Conservation (phyloP, 2,329 filamentous ascomycete species). For the Alternaria triticimaculans region DNA sequence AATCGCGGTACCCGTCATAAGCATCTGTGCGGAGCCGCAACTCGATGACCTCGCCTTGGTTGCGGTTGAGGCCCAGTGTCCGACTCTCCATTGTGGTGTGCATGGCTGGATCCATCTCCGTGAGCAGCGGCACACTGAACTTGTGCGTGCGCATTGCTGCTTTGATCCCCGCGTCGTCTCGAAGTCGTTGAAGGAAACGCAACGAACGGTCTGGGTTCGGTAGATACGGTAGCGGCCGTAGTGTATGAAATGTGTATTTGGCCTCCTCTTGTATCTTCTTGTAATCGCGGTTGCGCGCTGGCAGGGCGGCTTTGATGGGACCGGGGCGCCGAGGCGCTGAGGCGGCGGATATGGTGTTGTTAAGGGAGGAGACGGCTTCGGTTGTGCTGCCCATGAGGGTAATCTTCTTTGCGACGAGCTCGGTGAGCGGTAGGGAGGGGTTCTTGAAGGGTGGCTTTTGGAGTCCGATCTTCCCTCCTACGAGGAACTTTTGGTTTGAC, state of each 20-base stretch:
- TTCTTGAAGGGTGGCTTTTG: slow-evolving; percentile 70
- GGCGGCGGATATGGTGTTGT: slow-evolving; percentile 49
- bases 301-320: slow-evolving; percentile 51
- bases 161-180: slow-evolving; percentile 84
- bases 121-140: slow-evolving; percentile 84
- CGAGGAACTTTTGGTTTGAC: slow-evolving; percentile 70
- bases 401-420: slow-evolving; percentile 65
- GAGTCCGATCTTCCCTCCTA: slow-evolving; percentile 69
- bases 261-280: slow-evolving; percentile 63
- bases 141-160: slow-evolving; percentile 82
- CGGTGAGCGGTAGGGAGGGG: slow-evolving; percentile 57
- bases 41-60: slow-evolving; percentile 88
- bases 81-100: slow-evolving; percentile 80
- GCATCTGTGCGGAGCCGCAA: slow-evolving; percentile 89
- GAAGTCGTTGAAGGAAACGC: slow-evolving; percentile 75
- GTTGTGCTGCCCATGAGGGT: slow-evolving; percentile 69
- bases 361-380: slow-evolving; percentile 64
- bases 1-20: slow-evolving; percentile 92
- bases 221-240: slow-evolving; percentile 78
- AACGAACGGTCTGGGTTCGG: slow-evolving; percentile 75
- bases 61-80: slow-evolving; percentile 89
- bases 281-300: slow-evolving; percentile 52
- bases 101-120: slow-evolving; percentile 90
- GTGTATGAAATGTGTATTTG: slow-evolving; percentile 79
- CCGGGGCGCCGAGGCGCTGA: slow-evolving; percentile 48